These are phyloP conservation scores for Xylariaceae sp. DNA, from an alignment of 2,329 filamentous ascomycete genomes.

Conservation along the genomic window DNA sequence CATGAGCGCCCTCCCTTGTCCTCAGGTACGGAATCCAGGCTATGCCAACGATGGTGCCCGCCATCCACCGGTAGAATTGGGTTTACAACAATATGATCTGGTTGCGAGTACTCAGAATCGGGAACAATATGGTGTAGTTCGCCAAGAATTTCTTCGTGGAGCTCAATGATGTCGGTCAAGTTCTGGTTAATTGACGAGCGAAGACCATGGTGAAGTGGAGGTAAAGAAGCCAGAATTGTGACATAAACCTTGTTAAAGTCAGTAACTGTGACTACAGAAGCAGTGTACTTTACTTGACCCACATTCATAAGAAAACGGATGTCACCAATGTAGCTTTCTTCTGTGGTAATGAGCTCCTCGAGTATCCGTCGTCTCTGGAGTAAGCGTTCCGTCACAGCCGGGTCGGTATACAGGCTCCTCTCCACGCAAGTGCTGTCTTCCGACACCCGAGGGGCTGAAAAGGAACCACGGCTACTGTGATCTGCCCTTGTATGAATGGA, in stretches of 20 bases:
- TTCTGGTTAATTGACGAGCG: constrained; percentile 72
- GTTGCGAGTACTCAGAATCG: constrained; percentile 56
- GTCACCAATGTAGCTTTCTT: constrained; percentile 84
- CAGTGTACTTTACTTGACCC: constrained; percentile 29
- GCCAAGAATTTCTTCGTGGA: constrained; percentile 76
- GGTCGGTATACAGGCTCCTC: constrained; percentile 50
- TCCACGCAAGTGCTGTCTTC: constrained; percentile 61
- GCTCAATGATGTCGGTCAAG: constrained; percentile 69
- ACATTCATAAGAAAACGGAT: constrained; percentile 83
- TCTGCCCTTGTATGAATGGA: constrained; percentile 53
- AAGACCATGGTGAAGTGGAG: constrained; percentile 57
- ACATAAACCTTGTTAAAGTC: constrained; percentile 57
- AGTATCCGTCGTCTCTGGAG: constrained; percentile 72
- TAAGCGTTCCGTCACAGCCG: constrained; percentile 64
- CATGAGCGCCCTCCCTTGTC: constrained; percentile 35
- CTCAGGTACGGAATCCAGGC: constrained; percentile 42
- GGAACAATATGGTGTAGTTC: constrained; percentile 68
- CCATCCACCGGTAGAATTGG: constrained; percentile 20
- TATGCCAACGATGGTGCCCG: constrained; percentile 44
- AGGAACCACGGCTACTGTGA: constrained; percentile 57
- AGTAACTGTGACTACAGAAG: not conserved
- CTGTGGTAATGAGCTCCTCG: constrained; percentile 79
- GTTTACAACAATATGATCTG: constrained; percentile 29
- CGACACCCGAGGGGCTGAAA: constrained; percentile 54
- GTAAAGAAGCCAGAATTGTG: constrained; percentile 66